Evolutionary conservation across 2,329 filamentous ascomycete genomes (phyloP), one percentile per base, ranked within the genome.

Genomic region (Zasmidium angulare): DNA sequence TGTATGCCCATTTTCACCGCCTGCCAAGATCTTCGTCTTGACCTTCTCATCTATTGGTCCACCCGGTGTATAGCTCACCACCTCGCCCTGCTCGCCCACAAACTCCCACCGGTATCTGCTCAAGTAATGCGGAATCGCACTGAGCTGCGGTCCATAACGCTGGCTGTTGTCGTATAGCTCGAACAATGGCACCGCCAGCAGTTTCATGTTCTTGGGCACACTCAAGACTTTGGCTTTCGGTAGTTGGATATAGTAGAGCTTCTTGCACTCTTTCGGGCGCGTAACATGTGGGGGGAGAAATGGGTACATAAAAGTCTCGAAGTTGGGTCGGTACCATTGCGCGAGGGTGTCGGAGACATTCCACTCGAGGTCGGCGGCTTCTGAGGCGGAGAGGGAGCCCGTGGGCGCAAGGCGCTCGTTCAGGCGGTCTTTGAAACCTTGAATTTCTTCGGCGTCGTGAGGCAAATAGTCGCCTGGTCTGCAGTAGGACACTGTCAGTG

Each of bases 251-350:
- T 98, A 92, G 77, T 98, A 99, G 46, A 98, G 83, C 83, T 99
- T 99, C 82, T 99, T 99, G 81, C 93, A 96, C 80, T 99, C 95
- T 81, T 99, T 99, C 7, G 95, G 95, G 54, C 95, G 84, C 19
- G 93, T 97, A 63, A 97, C 91, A 78, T 99, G 95, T 19, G 93
- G 91, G 7, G 95, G 95, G 58, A 98, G 89, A 77, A 97, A 99
- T 0, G 95, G 95, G 75, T 99, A 99, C 92, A 99, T 97, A 82
- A 98, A 98, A 1, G 95, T 98, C 82, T 99, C 95, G 74, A 98
- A 97, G 81, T 98, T 99, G 55, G 95, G 95, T 59, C 95, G 84
- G 92, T 93, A 99, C 95, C 95, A 99, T 79, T 97, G 93, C 55
- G 95, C 93, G 58, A 99, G 83, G 51, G 93, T 96, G 75, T 98